Conservation (phyloP, 306 rosid genomes). For the Datisca glomerata region DNA sequence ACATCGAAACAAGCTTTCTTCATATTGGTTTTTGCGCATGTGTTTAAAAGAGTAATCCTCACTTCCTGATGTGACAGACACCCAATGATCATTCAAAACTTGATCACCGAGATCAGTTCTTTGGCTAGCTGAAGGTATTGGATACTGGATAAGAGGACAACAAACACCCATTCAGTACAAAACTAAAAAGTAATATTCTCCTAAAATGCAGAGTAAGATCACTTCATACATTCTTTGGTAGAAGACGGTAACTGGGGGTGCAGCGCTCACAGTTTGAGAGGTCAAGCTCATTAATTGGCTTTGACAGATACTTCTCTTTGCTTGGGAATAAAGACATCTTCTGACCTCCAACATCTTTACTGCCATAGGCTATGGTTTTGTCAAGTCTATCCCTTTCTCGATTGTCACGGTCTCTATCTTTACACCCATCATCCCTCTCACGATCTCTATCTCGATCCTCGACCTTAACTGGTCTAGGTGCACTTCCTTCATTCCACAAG, state of each 20-base stretch:
- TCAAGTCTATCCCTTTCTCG: slow-evolving; percentile 67
- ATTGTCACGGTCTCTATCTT: slow-evolving; percentile 68
- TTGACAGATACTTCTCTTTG: slow-evolving; percentile 83
- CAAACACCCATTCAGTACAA: slow-evolving; percentile 2
- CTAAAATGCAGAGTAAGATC: slow-evolving; percentile 6
- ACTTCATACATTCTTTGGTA: slow-evolving; percentile 71
- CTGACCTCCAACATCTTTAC: slow-evolving; percentile 60
- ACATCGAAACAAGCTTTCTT: slow-evolving; percentile 96
- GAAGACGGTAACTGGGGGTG: slow-evolving; percentile 93
- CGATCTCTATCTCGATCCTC: slow-evolving; percentile 70
- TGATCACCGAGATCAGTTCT: slow-evolving; percentile 73
- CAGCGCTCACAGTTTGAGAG: slow-evolving; percentile 92
- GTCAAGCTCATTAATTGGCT: slow-evolving; percentile 97
- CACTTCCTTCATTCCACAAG: slow-evolving; percentile 69
- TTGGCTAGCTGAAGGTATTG: slow-evolving; percentile 86
- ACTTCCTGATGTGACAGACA: slow-evolving; percentile 98
- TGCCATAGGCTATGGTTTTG: slow-evolving; percentile 27
- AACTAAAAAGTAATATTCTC: slow-evolving; percentile 6
- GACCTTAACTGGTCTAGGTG: slow-evolving; percentile 46
- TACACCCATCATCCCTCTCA: slow-evolving; percentile 58
- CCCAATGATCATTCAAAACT: slow-evolving; percentile 93
- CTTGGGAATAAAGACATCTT: slow-evolving; percentile 60
- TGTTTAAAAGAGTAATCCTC: slow-evolving; percentile 99
- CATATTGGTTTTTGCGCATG: slow-evolving; percentile 99
- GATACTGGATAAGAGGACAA: slow-evolving; percentile 47